phyloP scores from a whole-genome alignment of 2,329 filamentous ascomycete genomes.

The Apiospora arundinis region DNA sequence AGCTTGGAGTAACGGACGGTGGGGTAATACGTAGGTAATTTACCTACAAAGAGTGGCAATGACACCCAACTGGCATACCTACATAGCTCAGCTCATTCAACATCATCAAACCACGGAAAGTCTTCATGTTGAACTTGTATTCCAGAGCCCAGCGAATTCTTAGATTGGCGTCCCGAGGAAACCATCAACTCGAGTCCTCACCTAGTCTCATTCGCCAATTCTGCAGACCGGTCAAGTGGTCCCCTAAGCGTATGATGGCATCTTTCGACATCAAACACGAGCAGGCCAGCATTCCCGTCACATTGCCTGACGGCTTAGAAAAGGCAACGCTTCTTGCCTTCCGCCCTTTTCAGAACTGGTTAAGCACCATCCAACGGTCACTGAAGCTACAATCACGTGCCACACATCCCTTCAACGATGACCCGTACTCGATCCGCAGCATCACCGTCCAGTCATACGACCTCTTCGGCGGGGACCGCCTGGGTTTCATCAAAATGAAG shows the following conservation, averaged over 20 bases:
- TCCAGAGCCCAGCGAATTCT: not conserved
- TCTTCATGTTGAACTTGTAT: not conserved
- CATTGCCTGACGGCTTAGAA: slow-evolving; percentile 11
- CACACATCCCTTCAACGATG: slow-evolving; percentile 58
- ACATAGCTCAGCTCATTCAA: not conserved
- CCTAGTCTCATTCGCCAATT: no score
- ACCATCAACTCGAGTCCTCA: not conserved
- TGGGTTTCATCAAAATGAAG: slow-evolving; percentile 65
- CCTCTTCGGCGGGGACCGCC: slow-evolving; percentile 50
- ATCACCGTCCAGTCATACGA: slow-evolving; percentile 62
- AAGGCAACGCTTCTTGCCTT: not conserved
- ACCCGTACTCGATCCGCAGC: slow-evolving; percentile 58
- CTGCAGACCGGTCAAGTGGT: not conserved
- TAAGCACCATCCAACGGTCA: slow-evolving; percentile 52
- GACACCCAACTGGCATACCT: not conserved
- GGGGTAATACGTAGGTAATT: no score
- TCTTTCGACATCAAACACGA: not conserved
- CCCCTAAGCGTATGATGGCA: slow-evolving; percentile 1
- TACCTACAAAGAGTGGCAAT: not conserved
- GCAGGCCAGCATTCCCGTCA: slow-evolving; percentile 1
- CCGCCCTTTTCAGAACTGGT: slow-evolving; percentile 50
- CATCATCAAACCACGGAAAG: not conserved
- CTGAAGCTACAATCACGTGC: slow-evolving; percentile 51
- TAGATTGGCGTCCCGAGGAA: not conserved
- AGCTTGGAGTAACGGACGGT: no score